Evolutionary conservation across 1,284 basidiomycete genomes (phyloP).

Genomic region (Caloboletus firmus): DNA sequence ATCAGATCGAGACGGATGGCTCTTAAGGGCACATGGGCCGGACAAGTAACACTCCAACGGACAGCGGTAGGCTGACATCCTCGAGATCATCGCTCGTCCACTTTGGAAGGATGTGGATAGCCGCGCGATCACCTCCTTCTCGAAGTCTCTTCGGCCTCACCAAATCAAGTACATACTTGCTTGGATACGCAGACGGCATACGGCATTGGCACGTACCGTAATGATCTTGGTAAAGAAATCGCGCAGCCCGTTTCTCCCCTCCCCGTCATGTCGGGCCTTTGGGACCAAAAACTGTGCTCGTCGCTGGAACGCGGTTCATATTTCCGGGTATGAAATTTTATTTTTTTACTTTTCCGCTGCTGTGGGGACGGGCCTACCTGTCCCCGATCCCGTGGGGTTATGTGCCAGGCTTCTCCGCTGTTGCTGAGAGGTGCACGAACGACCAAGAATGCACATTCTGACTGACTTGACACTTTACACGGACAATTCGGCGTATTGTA

Average conservation of each 20-base stretch:
- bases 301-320: neutral
- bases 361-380: neutral
- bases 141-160: neutral
- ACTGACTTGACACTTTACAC: neutral
- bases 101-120: slow-evolving; percentile 30
- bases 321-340: slow-evolving; percentile 1
- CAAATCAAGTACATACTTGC: neutral
- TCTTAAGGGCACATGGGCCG: slow-evolving; percentile 1
- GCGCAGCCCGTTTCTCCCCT: neutral
- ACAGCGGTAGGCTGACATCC: slow-evolving; percentile 11
- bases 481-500: neutral
- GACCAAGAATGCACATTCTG: neutral
- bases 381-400: neutral
- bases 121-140: slow-evolving; percentile 14
- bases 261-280: neutral
- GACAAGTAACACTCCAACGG: neutral
- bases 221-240: slow-evolving; percentile 11
- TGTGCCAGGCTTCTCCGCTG: neutral
- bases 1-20: slow-evolving; percentile 11
- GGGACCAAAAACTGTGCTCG: neutral
- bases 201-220: slow-evolving; percentile 16
- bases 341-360: neutral
- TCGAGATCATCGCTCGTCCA: slow-evolving; percentile 20
- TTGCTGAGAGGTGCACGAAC: neutral
- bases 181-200: slow-evolving; percentile 2